Conservation (phyloP, 2,329 filamentous ascomycete species). For the Scedosporium minutisporum region DNA sequence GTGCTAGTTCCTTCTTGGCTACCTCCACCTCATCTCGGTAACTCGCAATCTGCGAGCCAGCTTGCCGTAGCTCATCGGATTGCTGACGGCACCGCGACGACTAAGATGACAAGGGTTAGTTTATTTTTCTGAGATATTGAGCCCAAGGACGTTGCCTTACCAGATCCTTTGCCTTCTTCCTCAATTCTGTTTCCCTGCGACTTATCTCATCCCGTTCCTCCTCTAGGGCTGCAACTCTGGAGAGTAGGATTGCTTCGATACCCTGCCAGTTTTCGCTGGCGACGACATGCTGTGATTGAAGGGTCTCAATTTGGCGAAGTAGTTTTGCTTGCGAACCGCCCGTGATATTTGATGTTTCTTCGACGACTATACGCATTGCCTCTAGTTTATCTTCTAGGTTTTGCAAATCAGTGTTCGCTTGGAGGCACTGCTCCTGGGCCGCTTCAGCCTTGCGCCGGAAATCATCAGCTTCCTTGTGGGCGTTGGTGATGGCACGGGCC, state of each 20-base stretch:
- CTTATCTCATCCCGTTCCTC: conserved; percentile 83
- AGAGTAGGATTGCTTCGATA: conserved; percentile 77
- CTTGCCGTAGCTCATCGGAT: conserved; percentile 78
- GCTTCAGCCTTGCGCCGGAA: conserved; percentile 63
- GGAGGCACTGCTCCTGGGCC: conserved; percentile 62
- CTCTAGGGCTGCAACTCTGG: conserved; percentile 68
- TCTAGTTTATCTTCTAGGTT: conserved; percentile 85
- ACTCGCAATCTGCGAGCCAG: conserved; percentile 51
- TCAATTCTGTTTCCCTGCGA: conserved; percentile 74
- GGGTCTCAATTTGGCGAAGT: conserved; percentile 83
- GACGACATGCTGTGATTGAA: conserved; percentile 90
- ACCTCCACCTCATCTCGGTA: conserved; percentile 50
- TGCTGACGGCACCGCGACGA: conserved; percentile 54
- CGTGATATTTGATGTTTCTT: conserved; percentile 75
- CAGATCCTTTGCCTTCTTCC: conserved; percentile 80
- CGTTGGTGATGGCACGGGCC: conserved; percentile 57
- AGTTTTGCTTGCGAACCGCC: conserved; percentile 84
- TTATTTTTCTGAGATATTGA: not conserved
- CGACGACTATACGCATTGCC: conserved; percentile 70
- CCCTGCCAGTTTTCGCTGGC: conserved; percentile 97
- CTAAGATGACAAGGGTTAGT: conserved; percentile 24
- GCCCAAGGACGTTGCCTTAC: conserved; percentile 34
- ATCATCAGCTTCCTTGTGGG: conserved; percentile 59
- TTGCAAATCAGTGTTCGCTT: conserved; percentile 68
- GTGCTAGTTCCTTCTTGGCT: conserved; percentile 32